phyloP scores from a whole-genome alignment of 176 grass and related monocot genomes.

The Carex cristatella region DNA sequence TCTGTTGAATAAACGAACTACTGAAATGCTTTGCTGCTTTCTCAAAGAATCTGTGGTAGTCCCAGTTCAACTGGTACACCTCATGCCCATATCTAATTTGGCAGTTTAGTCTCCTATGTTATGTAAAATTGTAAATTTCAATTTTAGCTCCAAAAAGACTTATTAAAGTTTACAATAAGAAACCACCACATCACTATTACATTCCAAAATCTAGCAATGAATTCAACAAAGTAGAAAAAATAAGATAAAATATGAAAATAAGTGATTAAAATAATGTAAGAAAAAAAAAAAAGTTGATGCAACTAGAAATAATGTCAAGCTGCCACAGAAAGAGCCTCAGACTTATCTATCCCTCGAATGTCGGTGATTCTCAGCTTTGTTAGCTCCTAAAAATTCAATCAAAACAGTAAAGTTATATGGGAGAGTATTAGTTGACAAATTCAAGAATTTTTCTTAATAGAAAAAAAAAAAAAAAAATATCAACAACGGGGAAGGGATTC shows the following conservation, averaged over 20 bases:
- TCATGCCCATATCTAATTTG: neutral
- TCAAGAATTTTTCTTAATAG: no score
- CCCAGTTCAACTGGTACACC: neutral
- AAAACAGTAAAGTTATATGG: slow-evolving; percentile 5
- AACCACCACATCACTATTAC: neutral
- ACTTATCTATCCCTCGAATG: slow-evolving; percentile 76
- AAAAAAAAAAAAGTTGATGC: neutral
- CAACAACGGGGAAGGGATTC: no score
- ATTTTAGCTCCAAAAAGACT: neutral
- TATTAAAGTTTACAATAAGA: slow-evolving; percentile 17
- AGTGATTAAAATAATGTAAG: slow-evolving; percentile 7
- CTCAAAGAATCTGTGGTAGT: neutral
- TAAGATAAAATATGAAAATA: neutral
- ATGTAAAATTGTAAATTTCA: neutral
- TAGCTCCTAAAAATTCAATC: slow-evolving; percentile 59
- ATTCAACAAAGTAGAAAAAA: neutral
- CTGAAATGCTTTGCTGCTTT: neutral
- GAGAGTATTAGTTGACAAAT: neutral
- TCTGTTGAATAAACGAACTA: neutral
- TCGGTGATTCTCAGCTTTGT: slow-evolving; percentile 93
- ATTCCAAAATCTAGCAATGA: slow-evolving; percentile 11
- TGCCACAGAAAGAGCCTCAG: slow-evolving; percentile 36
- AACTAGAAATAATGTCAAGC: slow-evolving; percentile 38
- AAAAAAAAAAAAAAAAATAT: no score
- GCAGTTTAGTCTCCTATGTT: neutral